Evolutionary conservation across 2,329 filamentous ascomycete genomes (phyloP).

Genomic region (Colletotrichum cereale): DNA sequence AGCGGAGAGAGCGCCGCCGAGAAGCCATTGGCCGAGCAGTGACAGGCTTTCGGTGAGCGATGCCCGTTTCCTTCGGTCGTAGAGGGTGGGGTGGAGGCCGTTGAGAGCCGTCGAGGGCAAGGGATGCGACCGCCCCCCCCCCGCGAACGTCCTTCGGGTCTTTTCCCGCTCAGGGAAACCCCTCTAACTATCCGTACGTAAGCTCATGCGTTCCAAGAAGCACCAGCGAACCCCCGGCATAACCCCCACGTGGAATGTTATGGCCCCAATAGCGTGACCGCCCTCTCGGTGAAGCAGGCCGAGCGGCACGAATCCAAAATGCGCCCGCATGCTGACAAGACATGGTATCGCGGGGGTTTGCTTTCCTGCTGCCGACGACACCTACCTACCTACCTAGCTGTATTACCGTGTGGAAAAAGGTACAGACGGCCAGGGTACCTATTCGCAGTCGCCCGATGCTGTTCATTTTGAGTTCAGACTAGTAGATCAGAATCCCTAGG

Average conservation of each 20-base stretch:
- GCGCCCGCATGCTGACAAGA: neutral
- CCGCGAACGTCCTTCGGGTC: neutral
- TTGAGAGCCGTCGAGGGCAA: neutral
- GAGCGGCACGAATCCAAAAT: neutral
- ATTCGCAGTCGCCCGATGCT: neutral
- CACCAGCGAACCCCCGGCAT: neutral
- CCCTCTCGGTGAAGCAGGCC: constrained; percentile 24
- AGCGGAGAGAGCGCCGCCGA: neutral
- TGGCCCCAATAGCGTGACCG: constrained; percentile 17
- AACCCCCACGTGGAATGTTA: constrained; percentile 33
- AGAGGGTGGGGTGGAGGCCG: neutral
- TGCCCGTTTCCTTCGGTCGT: neutral
- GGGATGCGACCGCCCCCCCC: no score
- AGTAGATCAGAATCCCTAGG: neutral
- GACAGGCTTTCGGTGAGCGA: neutral
- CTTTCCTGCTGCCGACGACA: neutral
- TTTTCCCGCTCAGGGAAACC: neutral
- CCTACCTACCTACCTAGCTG: neutral
- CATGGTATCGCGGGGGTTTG: neutral
- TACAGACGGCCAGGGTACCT: neutral
- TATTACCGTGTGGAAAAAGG: neutral
- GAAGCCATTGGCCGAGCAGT: constrained; percentile 2
- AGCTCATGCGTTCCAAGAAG: neutral
- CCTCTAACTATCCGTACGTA: neutral
- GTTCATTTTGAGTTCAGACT: constrained; percentile 32